These are phyloP conservation scores for Gossypioides kirkii DNA, from an alignment of 345 rosid genomes.

Conservation along the genomic window DNA sequence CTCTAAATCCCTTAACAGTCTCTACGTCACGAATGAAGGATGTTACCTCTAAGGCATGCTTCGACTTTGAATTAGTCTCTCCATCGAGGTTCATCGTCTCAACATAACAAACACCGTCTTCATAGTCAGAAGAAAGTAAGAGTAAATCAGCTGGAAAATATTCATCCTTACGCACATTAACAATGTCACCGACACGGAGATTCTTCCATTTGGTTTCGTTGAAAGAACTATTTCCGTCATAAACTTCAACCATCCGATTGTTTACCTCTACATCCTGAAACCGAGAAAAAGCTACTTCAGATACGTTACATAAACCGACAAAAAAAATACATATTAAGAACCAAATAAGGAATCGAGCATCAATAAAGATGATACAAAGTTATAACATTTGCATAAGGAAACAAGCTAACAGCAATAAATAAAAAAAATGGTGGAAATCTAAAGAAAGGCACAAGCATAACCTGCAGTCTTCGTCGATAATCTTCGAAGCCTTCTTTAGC, in stretches of 20 bases:
- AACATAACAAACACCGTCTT: conserved; percentile 79
- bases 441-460: conserved; percentile 13
- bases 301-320: background rate
- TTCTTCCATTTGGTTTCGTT: conserved; percentile 57
- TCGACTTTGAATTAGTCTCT: conserved; percentile 75
- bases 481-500: conserved; percentile 89
- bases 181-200: conserved; percentile 73
- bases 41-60: conserved; percentile 69
- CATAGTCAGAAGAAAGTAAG: conserved; percentile 69
- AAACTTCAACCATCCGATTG: conserved; percentile 56
- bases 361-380: background rate
- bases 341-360: conserved; percentile 4
- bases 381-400: background rate
- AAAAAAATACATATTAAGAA: background rate
- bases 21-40: conserved; percentile 30
- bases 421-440: background rate
- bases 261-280: conserved; percentile 79
- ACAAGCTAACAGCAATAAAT: background rate
- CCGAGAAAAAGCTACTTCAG: conserved; percentile 18
- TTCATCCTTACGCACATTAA: conserved; percentile 58
- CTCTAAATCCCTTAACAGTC: conserved; percentile 39
- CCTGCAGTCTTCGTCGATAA: conserved; percentile 71
- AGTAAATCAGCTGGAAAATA: conserved; percentile 89
- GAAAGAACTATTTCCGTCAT: conserved; percentile 31
- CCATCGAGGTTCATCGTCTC: conserved; percentile 95